phyloP scores from a whole-genome alignment of 257 asterid genomes.

The Nicotiana paniculata region DNA sequence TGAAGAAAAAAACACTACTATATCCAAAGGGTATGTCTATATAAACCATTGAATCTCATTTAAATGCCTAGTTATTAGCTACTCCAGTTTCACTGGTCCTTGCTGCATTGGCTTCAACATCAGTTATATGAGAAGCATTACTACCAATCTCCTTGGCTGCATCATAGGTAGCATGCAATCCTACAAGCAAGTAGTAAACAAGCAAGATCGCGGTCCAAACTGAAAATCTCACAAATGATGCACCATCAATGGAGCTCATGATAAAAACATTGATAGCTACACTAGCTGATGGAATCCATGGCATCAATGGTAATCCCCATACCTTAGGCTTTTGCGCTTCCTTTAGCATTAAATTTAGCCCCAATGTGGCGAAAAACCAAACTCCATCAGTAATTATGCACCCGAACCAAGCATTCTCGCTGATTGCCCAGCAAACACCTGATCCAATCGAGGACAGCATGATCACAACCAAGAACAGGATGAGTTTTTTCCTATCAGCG shows the following conservation, averaged over 20 bases:
- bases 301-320: conserved; percentile 33
- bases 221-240: conserved; percentile 26
- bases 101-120: not conserved
- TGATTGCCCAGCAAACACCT: conserved; percentile 21
- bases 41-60: no score
- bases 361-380: conserved; percentile 27
- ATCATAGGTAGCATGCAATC: conserved; percentile 33
- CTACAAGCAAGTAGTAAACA: conserved; percentile 25
- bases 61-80: not conserved
- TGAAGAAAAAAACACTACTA: no score
- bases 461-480: conserved; percentile 19
- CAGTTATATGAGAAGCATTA: not conserved
- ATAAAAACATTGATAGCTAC: conserved; percentile 30
- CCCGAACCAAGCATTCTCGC: conserved; percentile 24
- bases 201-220: conserved; percentile 27
- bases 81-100: not conserved
- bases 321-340: conserved; percentile 24
- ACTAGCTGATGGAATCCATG: conserved; percentile 36
- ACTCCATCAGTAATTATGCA: conserved; percentile 14
- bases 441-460: conserved; percentile 23
- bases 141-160: conserved; percentile 12
- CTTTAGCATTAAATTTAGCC: conserved; percentile 16
- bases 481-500: conserved; percentile 16
- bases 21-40: no score
- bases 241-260: conserved; percentile 28